Conservation (phyloP, 169 alveolate genomes). For the Amoebophrya sp. region DNA sequence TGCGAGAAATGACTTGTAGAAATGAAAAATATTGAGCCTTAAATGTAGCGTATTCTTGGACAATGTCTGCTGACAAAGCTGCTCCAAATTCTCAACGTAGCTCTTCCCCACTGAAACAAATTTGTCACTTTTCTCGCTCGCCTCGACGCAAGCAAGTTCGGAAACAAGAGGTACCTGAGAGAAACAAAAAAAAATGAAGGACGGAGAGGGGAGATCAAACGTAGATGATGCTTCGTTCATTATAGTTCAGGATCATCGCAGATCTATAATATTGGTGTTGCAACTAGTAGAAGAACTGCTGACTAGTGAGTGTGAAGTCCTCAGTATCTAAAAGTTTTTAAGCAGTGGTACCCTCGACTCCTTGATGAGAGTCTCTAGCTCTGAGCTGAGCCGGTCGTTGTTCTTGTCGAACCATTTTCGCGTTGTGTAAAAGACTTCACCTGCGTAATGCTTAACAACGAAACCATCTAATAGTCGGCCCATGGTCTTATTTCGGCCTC, state of each 20-base stretch:
- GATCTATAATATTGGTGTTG: no score
- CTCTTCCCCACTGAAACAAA: slow-evolving; percentile 33
- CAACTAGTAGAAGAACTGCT: no score
- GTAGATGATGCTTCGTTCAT: neutral
- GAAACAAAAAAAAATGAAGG: no score
- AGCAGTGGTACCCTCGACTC: neutral
- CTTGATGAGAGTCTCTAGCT: slow-evolving; percentile 15
- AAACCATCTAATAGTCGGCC: slow-evolving; percentile 18
- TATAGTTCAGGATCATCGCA: no score
- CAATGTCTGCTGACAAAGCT: slow-evolving; percentile 25
- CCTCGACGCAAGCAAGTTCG: neutral
- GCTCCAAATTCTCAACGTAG: slow-evolving; percentile 31
- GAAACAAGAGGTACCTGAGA: neutral
- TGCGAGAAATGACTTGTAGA: no score
- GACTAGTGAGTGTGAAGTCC: no score
- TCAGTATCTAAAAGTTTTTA: no score
- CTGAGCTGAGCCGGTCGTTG: slow-evolving; percentile 19
- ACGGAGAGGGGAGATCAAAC: neutral
- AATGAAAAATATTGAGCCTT: no score
- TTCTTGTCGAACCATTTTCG: slow-evolving; percentile 33
- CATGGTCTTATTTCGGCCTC: neutral
- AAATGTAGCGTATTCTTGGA: neutral
- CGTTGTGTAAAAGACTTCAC: slow-evolving; percentile 27
- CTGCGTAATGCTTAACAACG: slow-evolving; percentile 30
- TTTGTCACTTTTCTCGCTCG: neutral